Conservation (phyloP, 495 filamentous ascomycete species). For the Podospora appendiculata region DNA sequence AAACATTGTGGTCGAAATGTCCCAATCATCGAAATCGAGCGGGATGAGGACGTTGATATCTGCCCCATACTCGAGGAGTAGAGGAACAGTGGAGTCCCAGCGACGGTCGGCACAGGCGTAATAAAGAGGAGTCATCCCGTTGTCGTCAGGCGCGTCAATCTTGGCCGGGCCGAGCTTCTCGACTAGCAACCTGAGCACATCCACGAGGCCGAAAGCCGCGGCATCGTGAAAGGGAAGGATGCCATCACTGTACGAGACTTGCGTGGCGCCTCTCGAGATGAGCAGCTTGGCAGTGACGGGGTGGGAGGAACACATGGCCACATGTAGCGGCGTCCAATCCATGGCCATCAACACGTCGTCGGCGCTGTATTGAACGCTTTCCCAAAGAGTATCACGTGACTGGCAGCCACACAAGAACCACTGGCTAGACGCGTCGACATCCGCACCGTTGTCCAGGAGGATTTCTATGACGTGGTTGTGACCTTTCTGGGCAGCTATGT, state of each 20-base stretch:
- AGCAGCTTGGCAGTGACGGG: conserved; percentile 4
- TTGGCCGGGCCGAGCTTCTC: neutral
- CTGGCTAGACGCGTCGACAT: neutral
- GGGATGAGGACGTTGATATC: neutral
- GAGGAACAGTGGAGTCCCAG: conserved; percentile 1
- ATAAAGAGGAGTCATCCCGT: conserved; percentile 4
- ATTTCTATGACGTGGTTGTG: neutral
- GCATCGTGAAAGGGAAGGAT: neutral
- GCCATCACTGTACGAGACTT: neutral
- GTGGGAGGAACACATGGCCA: conserved; percentile 7
- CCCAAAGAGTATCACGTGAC: neutral
- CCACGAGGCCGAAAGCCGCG: neutral
- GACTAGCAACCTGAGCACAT: neutral
- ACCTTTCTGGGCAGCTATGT: neutral
- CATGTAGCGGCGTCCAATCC: conserved; percentile 3
- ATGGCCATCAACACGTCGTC: neutral
- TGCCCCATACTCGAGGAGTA: conserved; percentile 1
- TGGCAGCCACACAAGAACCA: neutral
- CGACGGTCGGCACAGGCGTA: neutral
- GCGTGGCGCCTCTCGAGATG: neutral
- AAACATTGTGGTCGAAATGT: conserved; percentile 2
- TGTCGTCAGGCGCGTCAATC: neutral
- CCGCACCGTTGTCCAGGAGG: neutral
- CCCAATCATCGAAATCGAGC: neutral
- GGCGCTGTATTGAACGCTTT: neutral